Base-by-base conservation (phyloP, 1,139 yeast species). In the Suhomyces coccinellae region DNA sequence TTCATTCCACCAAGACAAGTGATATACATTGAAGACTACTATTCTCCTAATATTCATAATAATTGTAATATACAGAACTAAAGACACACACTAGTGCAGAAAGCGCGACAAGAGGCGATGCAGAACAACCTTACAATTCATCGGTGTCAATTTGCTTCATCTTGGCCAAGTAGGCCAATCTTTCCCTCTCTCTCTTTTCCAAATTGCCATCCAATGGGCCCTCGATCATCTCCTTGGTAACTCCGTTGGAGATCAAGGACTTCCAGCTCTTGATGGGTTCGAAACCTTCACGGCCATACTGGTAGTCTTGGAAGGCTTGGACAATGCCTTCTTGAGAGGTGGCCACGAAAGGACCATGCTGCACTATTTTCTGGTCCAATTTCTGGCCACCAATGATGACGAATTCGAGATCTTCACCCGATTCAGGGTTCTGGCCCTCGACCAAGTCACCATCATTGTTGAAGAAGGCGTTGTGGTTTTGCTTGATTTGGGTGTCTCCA, bases 271-370 rank as follows among this genome's bases (percentile, higher is more conserved):
- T 73, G 36, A 87, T 79, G 40, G 80, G 77, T 60, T 84, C 95
- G 59, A 89, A 89, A 1, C 95, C 95, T 61, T 87, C 86, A 36
- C 69, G 61, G 36, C 80, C 85, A 45, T 67, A 63, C 61, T 84
- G 88, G 62, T 85, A 89, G 61, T 86, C 93, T 62, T 69, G 58
- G 58, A 86, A 82, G 0, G 89, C 95, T 57, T 84, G 69, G 53
- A 78, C 75, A 50, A 88, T 83, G 54, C 45, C 53, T 26, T 43
- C 82, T 47, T 73, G 71, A 15, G 84, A 69, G 9, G 84, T 79
- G 49, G 87, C 93, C 13, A 86, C 95, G 62, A 88, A 89, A 15
- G 97, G 97, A 11, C 97, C 97, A 59, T 89, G 87, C 62, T 90
- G 96, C 33, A 87, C 87, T 44, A 86, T 77, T 14, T 82, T 79